These are phyloP conservation scores for Drechslerella coelobrocha DNA, from an alignment of 2,329 filamentous ascomycete genomes.

Conservation along the genomic window DNA sequence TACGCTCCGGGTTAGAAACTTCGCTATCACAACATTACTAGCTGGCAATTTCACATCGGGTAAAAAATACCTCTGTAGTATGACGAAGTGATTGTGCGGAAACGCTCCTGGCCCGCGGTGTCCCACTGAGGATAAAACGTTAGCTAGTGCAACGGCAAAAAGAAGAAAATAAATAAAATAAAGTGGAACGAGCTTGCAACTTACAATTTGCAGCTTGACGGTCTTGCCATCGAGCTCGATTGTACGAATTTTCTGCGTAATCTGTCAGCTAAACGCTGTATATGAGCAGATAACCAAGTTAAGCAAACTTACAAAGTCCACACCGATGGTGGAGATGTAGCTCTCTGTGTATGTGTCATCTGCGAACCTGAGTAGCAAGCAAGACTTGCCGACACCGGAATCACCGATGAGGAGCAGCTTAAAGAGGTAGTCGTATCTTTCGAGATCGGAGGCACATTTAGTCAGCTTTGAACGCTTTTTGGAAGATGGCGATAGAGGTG, in stretches of 20 bases:
- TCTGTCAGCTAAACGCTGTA: constrained; percentile 15
- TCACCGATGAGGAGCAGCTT: constrained; percentile 99
- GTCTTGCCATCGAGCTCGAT: constrained; percentile 99
- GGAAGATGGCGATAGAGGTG: constrained; percentile 8
- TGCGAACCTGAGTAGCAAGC: constrained; percentile 94
- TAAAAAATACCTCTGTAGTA: constrained; percentile 75
- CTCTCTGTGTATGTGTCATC: constrained; percentile 99
- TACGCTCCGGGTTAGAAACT: constrained; percentile 10
- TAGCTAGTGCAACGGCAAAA: constrained; percentile 5
- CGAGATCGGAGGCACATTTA: constrained; percentile 26
- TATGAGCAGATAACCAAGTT: background rate
- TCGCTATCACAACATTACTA: constrained; percentile 35
- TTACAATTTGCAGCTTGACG: constrained; percentile 98
- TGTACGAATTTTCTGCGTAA: constrained; percentile 91
- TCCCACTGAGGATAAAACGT: constrained; percentile 75
- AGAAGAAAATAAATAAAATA: background rate
- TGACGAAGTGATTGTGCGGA: constrained; percentile 98
- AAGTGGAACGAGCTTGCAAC: constrained; percentile 57
- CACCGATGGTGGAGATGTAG: constrained; percentile 99
- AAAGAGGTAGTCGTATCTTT: constrained; percentile 99
- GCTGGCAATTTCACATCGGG: background rate
- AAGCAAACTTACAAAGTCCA: constrained; percentile 82
- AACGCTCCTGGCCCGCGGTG: constrained; percentile 97
- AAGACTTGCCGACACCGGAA: constrained; percentile 99
- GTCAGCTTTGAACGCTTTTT: constrained; percentile 24